phyloP scores from a whole-genome alignment of 192 early-diverging fungal species.

The Spizellomyces punctatus region DNA sequence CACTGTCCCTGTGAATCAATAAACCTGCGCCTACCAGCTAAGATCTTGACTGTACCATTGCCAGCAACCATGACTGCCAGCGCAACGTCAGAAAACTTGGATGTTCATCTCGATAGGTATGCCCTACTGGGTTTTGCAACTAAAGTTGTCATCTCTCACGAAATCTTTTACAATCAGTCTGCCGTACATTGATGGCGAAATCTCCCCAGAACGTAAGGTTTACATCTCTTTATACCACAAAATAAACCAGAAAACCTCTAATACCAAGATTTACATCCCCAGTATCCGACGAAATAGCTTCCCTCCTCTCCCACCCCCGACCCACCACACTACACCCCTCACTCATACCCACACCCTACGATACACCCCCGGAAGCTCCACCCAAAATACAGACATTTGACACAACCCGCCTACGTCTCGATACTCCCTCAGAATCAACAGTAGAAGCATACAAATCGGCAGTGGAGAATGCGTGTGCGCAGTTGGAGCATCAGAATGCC shows the following conservation, averaged over 20 bases:
- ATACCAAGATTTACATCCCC: not conserved
- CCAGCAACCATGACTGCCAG: no score
- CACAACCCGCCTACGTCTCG: constrained; percentile 38
- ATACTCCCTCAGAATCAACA: constrained; percentile 24
- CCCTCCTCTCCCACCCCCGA: not conserved
- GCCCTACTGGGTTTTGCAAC: not conserved
- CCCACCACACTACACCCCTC: not conserved
- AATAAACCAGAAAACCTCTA: no score
- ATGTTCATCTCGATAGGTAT: constrained; percentile 8
- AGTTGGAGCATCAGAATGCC: constrained; percentile 49
- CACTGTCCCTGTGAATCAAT: no score
- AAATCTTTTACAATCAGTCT: constrained; percentile 21
- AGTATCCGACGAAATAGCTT: not conserved
- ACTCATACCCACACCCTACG: constrained; percentile 18
- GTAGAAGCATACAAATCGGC: constrained; percentile 34
- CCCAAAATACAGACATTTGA: constrained; percentile 30
- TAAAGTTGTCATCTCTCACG: no score
- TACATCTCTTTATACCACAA: not conserved
- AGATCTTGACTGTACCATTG: no score
- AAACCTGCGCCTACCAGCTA: no score
- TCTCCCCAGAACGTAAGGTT: constrained; percentile 25
- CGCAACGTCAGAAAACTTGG: not conserved
- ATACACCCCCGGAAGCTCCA: not conserved
- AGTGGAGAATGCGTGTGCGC: constrained; percentile 51
- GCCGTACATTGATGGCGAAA: constrained; percentile 46